Evolutionary conservation across 345 rosid genomes (phyloP), one percentile per base, ranked within the genome.

Genomic region (Psidium guajava): DNA sequence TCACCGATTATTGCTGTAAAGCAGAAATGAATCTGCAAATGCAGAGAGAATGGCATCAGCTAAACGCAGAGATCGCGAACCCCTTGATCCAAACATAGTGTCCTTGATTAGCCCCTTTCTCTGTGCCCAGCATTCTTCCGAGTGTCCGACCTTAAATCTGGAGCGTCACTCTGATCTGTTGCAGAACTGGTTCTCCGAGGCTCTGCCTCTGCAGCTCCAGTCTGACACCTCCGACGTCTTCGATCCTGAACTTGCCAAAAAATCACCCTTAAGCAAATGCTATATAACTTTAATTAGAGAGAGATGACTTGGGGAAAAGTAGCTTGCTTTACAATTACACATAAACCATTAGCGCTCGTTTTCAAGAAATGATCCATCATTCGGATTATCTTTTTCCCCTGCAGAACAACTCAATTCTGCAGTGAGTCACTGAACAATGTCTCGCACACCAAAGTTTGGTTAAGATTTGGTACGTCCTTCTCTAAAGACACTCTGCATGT

Each of bases 161-260:
- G 88, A 85, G 88, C 89, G 9, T 94, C 94, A 61, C 91, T 91
- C 84, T 51, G 91, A 85, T 91, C 91, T 5, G 86, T 82, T 54
- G 91, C 94, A 24, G 91, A 89, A 88, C 82, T 93, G 86, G 90
- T 93, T 87, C 83, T 89, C 58, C 55, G 90, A 75, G 88, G 85
- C 83, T 94, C 93, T 1, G 88, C 73, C 82, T 90, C 93, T 18
- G 77, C 36, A 54, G 50, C 69, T 82, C 88, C 90, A 50, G 91
- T 86, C 77, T 87, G 95, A 91, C 85, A 93, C 92, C 91, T 92
- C 74, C 94, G 85, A 57, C 92, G 91, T 88, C 99, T 93, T 85
- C 98, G 91, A 86, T 95, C 96, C 99, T 96, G 91, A 85, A 88
- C 77, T 86, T 69, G 50, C 44, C 81, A 83, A 80, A 85, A 61